These are phyloP conservation scores for Prunus fruticosa DNA, from an alignment of 306 rosid species.

Conservation along the genomic window DNA sequence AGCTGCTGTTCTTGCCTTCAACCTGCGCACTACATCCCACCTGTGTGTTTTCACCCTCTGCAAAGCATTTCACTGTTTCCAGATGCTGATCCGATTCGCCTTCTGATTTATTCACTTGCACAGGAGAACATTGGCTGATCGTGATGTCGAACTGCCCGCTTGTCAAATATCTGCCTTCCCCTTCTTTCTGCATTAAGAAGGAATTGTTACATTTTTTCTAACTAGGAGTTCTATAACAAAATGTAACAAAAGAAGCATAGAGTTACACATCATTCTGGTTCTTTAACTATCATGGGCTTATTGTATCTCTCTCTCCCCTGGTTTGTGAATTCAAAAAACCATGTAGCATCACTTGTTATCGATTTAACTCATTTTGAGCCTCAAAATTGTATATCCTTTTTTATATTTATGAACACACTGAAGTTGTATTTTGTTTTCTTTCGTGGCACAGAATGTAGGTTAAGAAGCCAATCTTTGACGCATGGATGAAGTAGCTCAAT, in stretches of 20 bases:
- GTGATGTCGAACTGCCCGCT: constrained; percentile 15
- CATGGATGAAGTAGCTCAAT: not conserved
- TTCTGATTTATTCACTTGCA: constrained; percentile 11
- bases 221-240: not conserved
- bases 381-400: not conserved
- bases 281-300: too few species aligned
- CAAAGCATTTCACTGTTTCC: not conserved
- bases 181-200: constrained; percentile 27
- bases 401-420: too few species aligned
- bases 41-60: not conserved
- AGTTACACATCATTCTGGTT: too few species aligned
- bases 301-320: too few species aligned
- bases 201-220: not conserved
- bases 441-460: not conserved
- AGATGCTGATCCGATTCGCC: not conserved
- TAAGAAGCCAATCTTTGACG: not conserved
- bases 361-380: not conserved
- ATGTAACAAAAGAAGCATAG: too few species aligned
- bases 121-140: not conserved
- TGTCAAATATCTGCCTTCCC: constrained; percentile 15
- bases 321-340: not conserved
- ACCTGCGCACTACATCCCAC: not conserved
- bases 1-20: constrained; percentile 9
- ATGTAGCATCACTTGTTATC: not conserved
- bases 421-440: not conserved